Evolutionary conservation across 495 filamentous ascomycete genomes (phyloP).

Genomic region (Glarea lozoyensis): DNA sequence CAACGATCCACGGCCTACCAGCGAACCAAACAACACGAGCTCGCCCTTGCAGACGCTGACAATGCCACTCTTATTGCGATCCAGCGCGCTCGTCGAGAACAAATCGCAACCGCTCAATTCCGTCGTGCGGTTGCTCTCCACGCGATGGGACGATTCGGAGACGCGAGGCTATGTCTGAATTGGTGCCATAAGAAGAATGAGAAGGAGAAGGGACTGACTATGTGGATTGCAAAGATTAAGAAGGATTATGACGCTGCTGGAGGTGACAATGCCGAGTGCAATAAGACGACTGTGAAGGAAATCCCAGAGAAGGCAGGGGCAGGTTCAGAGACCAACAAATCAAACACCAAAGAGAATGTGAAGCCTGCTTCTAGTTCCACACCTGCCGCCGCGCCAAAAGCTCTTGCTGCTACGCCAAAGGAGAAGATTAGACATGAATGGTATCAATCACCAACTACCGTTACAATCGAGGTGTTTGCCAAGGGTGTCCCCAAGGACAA

Average conservation of each 20-base stretch:
- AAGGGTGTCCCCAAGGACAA: constrained; percentile 49
- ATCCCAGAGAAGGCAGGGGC: constrained; percentile 42
- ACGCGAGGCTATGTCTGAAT: constrained; percentile 64
- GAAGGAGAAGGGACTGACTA: constrained; percentile 52
- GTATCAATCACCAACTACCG: constrained; percentile 61
- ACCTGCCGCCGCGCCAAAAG: constrained; percentile 2
- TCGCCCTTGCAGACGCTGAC: constrained; percentile 75
- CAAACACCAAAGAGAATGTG: constrained; percentile 25
- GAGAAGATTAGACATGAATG: constrained; percentile 70
- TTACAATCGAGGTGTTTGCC: constrained; percentile 61
- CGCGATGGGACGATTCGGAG: constrained; percentile 60
- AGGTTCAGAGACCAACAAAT: constrained; percentile 3
- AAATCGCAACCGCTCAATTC: constrained; percentile 73
- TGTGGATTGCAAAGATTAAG: constrained; percentile 54
- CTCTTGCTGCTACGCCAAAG: constrained; percentile 33
- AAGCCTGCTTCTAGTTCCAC: constrained; percentile 18
- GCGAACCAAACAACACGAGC: constrained; percentile 36
- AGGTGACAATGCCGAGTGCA: constrained; percentile 45
- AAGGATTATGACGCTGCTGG: constrained; percentile 43
- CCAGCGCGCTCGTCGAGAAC: constrained; percentile 68
- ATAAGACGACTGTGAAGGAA: constrained; percentile 49
- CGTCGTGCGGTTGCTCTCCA: constrained; percentile 69
- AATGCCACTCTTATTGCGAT: constrained; percentile 58
- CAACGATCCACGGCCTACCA: constrained; percentile 80
- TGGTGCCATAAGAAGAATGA: constrained; percentile 49